These are phyloP conservation scores for Cordyceps sp. DNA, from an alignment of 2,329 filamentous ascomycete species.

Conservation along the genomic window DNA sequence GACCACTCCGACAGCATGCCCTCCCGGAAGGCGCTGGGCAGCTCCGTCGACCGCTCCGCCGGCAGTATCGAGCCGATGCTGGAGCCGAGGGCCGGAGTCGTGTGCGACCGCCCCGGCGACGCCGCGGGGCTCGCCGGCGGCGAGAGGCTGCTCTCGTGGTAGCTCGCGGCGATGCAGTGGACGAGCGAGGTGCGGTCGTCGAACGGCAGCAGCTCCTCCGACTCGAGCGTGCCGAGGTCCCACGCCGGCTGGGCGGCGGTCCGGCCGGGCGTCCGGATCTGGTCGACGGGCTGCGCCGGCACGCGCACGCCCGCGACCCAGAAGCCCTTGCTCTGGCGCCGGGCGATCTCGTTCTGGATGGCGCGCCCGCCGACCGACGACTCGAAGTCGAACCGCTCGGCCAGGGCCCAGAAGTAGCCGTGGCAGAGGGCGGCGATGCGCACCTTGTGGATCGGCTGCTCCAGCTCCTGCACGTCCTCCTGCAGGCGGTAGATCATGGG, in stretches of 20 bases:
- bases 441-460: conserved; percentile 53
- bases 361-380: conserved; percentile 49
- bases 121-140: conserved; percentile 53
- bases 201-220: conserved; percentile 55
- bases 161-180: conserved; percentile 55
- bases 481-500: conserved; percentile 84
- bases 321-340: conserved; percentile 55
- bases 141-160: conserved; percentile 43
- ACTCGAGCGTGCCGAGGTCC: conserved; percentile 37
- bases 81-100: conserved; percentile 42
- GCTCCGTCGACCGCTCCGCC: conserved; percentile 26
- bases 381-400: conserved; percentile 63
- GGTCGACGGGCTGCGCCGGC: conserved; percentile 48
- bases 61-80: conserved; percentile 22
- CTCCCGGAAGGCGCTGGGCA: conserved; percentile 53
- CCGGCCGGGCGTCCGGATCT: conserved; percentile 38
- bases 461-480: conserved; percentile 58
- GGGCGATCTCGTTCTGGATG: conserved; percentile 59
- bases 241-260: conserved; percentile 25
- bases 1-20: conserved; percentile 70
- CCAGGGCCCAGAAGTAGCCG: conserved; percentile 73
- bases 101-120: conserved; percentile 50
- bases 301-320: conserved; percentile 65
- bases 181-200: conserved; percentile 57
- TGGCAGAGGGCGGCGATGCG: conserved; percentile 72